Conservation (phyloP, 1,139 yeast species). For the Geotrichum phurueaensis region DNA sequence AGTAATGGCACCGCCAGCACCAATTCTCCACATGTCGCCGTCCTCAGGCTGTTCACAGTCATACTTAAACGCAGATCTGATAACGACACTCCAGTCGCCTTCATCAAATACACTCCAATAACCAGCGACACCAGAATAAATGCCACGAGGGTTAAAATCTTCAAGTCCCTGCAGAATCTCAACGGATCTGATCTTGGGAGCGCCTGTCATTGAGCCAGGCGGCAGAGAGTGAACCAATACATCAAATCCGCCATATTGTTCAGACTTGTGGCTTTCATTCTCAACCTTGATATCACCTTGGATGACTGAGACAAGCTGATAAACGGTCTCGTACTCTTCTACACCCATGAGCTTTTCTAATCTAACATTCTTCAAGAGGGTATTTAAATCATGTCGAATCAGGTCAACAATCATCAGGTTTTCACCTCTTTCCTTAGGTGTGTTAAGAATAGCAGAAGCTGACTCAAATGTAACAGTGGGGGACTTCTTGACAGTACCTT, state of each 20-base stretch:
- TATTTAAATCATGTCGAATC: constrained; percentile 84
- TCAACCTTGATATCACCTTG: constrained; percentile 46
- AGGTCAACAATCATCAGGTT: constrained; percentile 95
- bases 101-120: constrained; percentile 87
- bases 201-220: constrained; percentile 99
- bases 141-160: constrained; percentile 57
- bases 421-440: constrained; percentile 94
- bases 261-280: neutral
- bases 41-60: constrained; percentile 31
- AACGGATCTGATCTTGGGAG: constrained; percentile 91
- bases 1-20: constrained; percentile 98
- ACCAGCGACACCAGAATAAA: constrained; percentile 93
- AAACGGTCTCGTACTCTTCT: constrained; percentile 88
- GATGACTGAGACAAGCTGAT: constrained; percentile 85
- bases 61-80: constrained; percentile 75
- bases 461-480: constrained; percentile 40
- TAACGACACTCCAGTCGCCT: constrained; percentile 95
- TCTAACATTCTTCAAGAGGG: constrained; percentile 57
- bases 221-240: constrained; percentile 75
- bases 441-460: constrained; percentile 62
- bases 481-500: constrained; percentile 82
- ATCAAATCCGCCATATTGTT: constrained; percentile 62
- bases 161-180: constrained; percentile 62
- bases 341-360: constrained; percentile 82
- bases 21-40: constrained; percentile 62